These are phyloP conservation scores for Trichosanthes cucumerina DNA, from an alignment of 306 rosid species.

Conservation along the genomic window DNA sequence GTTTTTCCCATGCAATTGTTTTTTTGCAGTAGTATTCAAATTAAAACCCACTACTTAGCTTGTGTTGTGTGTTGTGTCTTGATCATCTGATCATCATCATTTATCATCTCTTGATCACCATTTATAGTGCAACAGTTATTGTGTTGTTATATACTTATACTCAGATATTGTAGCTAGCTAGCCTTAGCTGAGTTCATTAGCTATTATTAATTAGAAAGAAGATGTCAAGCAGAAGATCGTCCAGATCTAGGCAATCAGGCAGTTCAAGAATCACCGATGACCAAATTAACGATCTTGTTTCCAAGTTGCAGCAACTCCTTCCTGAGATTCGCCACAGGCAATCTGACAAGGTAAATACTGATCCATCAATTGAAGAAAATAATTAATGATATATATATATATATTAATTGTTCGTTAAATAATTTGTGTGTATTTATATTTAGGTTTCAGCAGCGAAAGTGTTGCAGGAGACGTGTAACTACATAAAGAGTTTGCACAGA, in stretches of 20 bases:
- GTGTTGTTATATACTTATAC: too few species aligned
- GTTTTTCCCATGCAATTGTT: conserved; percentile 14
- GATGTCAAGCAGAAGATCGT: conserved; percentile 16
- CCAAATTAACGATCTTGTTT: conserved; percentile 88
- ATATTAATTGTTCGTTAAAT: too few species aligned
- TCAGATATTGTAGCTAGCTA: too few species aligned
- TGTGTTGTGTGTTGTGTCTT: background rate
- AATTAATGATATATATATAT: too few species aligned
- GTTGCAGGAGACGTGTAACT: conserved; percentile 84
- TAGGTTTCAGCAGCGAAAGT: conserved; percentile 70
- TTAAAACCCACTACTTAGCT: background rate
- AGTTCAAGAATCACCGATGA: conserved; percentile 82
- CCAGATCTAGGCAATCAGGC: conserved; percentile 39
- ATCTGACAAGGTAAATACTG: conserved; percentile 97
- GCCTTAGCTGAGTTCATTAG: background rate
- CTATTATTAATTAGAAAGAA: too few species aligned
- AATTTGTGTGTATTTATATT: background rate
- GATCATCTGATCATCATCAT: background rate
- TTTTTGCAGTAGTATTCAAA: background rate
- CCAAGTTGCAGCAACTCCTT: conserved; percentile 89
- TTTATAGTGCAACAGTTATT: background rate
- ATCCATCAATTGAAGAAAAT: too few species aligned
- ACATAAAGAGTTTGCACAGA: conserved; percentile 67
- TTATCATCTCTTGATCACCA: background rate
- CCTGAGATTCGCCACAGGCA: conserved; percentile 76